Evolutionary conservation across 768 basidiomycete genomes (phyloP).

Genomic region (Asterophora lycoperdoides): DNA sequence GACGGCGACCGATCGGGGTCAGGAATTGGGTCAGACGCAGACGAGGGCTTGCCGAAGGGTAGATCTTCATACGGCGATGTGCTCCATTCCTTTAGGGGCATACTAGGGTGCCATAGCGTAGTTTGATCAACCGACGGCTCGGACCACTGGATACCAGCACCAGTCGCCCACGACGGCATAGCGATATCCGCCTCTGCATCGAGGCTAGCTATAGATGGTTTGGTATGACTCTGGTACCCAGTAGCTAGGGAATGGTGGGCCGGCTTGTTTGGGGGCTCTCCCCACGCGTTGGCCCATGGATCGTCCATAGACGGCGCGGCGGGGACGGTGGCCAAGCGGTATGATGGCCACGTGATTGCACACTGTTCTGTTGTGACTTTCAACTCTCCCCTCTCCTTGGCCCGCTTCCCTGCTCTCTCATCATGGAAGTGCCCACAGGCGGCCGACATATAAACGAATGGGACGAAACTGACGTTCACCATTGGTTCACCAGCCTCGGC

Average conservation of each 20-base stretch:
- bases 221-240: slow-evolving; percentile 8
- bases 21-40: slow-evolving; percentile 7
- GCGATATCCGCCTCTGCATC: slow-evolving; percentile 53
- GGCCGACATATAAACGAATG: slow-evolving; percentile 54
- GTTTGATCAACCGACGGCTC: slow-evolving; percentile 37
- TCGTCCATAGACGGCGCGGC: slow-evolving; percentile 52
- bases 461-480: slow-evolving; percentile 75
- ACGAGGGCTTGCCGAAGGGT: slow-evolving; percentile 26
- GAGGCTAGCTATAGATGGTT: slow-evolving; percentile 16
- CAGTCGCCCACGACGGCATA: slow-evolving; percentile 53
- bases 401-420: slow-evolving; percentile 1
- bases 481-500: slow-evolving; percentile 74
- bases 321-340: not conserved
- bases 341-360: slow-evolving; percentile 9
- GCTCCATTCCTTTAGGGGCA: slow-evolving; percentile 26
- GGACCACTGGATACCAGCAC: slow-evolving; percentile 41
- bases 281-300: slow-evolving; percentile 74
- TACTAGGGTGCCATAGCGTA: slow-evolving; percentile 39
- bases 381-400: not conserved
- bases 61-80: slow-evolving; percentile 41
- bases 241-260: slow-evolving; percentile 1
- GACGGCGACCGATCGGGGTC: slow-evolving; percentile 8
- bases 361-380: slow-evolving; percentile 4
- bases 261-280: slow-evolving; percentile 37
- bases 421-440: slow-evolving; percentile 33